phyloP scores from a whole-genome alignment of 1,284 basidiomycete species.

The Papiliotrema laurentii region DNA sequence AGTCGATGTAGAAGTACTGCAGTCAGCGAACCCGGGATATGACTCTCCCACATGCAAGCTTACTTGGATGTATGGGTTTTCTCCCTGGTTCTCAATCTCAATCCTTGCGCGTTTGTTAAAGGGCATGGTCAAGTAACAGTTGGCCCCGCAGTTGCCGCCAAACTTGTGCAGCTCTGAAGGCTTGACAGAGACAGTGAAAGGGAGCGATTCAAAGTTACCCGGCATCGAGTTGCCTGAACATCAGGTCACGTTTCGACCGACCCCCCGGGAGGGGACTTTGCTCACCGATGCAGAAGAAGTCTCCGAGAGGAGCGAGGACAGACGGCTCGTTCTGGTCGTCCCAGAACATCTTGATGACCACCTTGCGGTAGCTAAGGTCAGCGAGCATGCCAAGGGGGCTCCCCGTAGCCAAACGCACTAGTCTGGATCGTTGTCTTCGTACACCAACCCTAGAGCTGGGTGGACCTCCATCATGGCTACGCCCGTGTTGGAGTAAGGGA shows the following conservation, averaged over 20 bases:
- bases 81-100: conserved; percentile 10
- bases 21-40: too few species aligned
- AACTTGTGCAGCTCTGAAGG: conserved; percentile 8
- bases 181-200: conserved; percentile 8
- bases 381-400: background rate
- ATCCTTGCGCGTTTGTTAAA: conserved; percentile 6
- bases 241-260: background rate
- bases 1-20: conserved; percentile 5
- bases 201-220: conserved; percentile 10
- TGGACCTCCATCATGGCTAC: conserved; percentile 6
- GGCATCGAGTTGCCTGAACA: conserved; percentile 7
- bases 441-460: background rate
- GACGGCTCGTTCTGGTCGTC: conserved; percentile 3
- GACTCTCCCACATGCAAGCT: too few species aligned
- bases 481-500: conserved; percentile 1
- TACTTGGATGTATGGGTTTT: conserved; percentile 10
- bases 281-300: conserved; percentile 10
- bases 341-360: conserved; percentile 4
- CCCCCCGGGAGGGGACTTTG: too few species aligned
- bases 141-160: conserved; percentile 8
- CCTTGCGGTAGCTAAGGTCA: conserved; percentile 3
- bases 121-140: conserved; percentile 10
- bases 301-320: conserved; percentile 1
- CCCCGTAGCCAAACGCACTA: background rate
- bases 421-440: conserved; percentile 4